Base-by-base conservation (phyloP, 1,284 basidiomycete genomes). In the Tremellales sp. region DNA sequence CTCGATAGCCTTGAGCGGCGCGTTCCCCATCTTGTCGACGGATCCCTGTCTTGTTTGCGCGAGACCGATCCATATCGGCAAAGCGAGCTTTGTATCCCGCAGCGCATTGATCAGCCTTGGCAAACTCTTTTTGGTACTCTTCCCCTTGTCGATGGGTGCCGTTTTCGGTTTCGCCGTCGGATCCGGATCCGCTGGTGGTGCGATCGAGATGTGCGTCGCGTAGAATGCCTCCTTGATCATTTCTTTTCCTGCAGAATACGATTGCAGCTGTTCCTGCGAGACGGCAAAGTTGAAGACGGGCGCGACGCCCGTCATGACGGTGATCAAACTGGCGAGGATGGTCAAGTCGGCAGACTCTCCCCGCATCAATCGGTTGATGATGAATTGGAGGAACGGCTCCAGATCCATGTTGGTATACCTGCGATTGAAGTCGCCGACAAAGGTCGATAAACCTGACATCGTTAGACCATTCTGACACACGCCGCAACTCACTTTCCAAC, bases 231-330 rank as follows among this genome's bases (percentile, higher is more conserved):
- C 95, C 40, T 85, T 84, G 33, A 90, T 83, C 51, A 99, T 78
- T 28, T 83, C 79, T 1, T 86, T 84, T 0, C 95, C 95, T 45
- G 93, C 90, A 3, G 87, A 86, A 79, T 95, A 90, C 1, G 89
- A 88, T 27, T 79, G 72, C 39, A 98, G 82, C 69, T 98, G 93
- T 0, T 83, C 77, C 54, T 95, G 88, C 1, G 90, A 88, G 36
- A 97, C 76, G 29, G 64, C 65, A 43, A 63, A 57, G 66, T 84
- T 89, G 1, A 87, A 87, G 40, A 97, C 76, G 9, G 89, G 87
- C 63, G 97, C 87, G 53, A 97, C 89, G 4, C 88, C 92, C 4
- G 89, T 85, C 90, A 97, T 97, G 67, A 92, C 89, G 77, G 84
- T 86, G 48, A 98, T 87, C 43, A 99, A 75, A 65, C 97, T 92